Conservation (phyloP, 2,329 filamentous ascomycete genomes). For the Simplicillium sp. region DNA sequence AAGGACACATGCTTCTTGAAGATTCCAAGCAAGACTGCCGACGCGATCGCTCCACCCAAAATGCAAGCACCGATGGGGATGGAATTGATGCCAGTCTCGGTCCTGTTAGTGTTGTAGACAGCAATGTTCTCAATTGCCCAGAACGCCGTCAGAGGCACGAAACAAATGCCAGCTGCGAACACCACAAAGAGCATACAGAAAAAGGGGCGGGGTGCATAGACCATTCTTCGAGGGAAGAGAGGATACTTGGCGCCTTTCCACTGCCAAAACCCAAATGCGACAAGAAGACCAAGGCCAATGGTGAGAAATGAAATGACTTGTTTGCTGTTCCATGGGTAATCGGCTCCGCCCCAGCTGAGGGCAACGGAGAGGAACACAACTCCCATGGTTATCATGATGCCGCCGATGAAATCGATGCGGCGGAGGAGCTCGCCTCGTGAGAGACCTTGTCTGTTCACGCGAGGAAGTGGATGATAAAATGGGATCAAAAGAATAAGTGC, state of each 20-base stretch:
- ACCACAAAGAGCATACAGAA: background rate
- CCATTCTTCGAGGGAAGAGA: background rate
- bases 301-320: constrained; percentile 23
- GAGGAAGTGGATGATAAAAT: constrained; percentile 44
- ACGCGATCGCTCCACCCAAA: constrained; percentile 48
- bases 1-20: constrained; percentile 53
- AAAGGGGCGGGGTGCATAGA: background rate
- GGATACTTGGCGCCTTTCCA: background rate
- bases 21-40: constrained; percentile 45
- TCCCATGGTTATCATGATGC: constrained; percentile 36
- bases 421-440: constrained; percentile 24
- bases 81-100: constrained; percentile 54
- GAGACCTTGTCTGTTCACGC: constrained; percentile 25
- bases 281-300: constrained; percentile 18
- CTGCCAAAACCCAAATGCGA: background rate
- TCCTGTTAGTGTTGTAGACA: constrained; percentile 54
- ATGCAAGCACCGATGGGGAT: constrained; percentile 57
- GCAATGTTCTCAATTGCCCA: constrained; percentile 58
- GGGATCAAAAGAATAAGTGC: constrained; percentile 39
- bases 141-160: constrained; percentile 46
- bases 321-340: constrained; percentile 23
- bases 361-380: constrained; percentile 41
- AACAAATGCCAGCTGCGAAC: constrained; percentile 45
- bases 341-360: constrained; percentile 28
- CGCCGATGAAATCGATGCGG: constrained; percentile 41